These are phyloP conservation scores for Hypoxylon sp. DNA, from an alignment of 2,329 filamentous ascomycete species.

Conservation along the genomic window DNA sequence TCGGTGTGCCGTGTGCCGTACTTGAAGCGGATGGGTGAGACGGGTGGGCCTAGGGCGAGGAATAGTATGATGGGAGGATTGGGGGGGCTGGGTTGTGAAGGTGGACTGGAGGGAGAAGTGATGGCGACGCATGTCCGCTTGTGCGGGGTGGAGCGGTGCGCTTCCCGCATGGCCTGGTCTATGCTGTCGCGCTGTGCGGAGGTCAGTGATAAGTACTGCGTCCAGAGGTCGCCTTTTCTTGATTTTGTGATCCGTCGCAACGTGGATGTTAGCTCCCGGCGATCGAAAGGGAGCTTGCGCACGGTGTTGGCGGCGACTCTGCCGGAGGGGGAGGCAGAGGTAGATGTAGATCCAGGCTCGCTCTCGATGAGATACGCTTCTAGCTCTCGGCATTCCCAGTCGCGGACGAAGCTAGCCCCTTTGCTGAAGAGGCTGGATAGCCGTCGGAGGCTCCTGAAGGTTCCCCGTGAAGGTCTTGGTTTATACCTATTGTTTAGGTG, in stretches of 20 bases:
- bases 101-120: not conserved
- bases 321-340: not conserved
- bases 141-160: constrained; percentile 2
- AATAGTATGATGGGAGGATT: constrained; percentile 8
- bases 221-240: constrained; percentile 2
- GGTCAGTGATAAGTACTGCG: constrained; percentile 19
- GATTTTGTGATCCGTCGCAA: not conserved
- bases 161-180: constrained; percentile 7
- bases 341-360: not conserved
- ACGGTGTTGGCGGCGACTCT: not conserved
- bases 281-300: constrained; percentile 21
- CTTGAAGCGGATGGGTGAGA: constrained; percentile 14
- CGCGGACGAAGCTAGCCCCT: not conserved
- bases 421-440: constrained; percentile 11
- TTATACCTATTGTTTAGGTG: not conserved
- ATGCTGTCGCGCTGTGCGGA: constrained; percentile 8
- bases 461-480: not conserved
- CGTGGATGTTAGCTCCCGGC: not conserved
- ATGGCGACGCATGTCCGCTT: constrained; percentile 19
- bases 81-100: not conserved
- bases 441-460: not conserved
- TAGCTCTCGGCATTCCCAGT: constrained; percentile 18
- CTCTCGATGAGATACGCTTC: constrained; percentile 29
- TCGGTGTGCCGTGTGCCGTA: not conserved
- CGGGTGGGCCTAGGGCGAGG: constrained; percentile 3